These are phyloP conservation scores for Collybiopsis confluens DNA, from an alignment of 768 basidiomycete genomes.

Conservation along the genomic window DNA sequence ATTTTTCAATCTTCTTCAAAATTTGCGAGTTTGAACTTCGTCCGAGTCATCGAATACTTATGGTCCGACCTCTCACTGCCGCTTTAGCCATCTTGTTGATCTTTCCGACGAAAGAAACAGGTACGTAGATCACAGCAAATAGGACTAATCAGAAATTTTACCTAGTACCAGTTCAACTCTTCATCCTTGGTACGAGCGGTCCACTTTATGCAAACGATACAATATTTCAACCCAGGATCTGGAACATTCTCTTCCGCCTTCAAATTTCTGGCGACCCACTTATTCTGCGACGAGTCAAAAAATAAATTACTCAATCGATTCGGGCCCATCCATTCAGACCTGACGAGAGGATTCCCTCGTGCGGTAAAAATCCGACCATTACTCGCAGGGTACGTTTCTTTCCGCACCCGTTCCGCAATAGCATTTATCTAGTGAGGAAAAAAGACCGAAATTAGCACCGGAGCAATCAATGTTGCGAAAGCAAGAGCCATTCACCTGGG, in stretches of 20 bases:
- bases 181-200: background rate
- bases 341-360: constrained; percentile 1
- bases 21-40: no score
- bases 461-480: no score
- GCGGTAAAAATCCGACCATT: constrained; percentile 5
- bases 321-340: constrained; percentile 13
- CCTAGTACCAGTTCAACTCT: no score
- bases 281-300: background rate
- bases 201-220: constrained; percentile 1
- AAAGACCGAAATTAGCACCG: background rate
- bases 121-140: no score
- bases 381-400: background rate
- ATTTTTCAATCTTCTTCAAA: no score
- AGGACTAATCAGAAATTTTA: no score
- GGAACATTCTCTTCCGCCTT: background rate
- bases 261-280: background rate
- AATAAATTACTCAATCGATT: background rate
- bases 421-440: background rate
- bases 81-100: no score
- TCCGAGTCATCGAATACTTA: no score
- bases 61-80: no score
- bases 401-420: constrained; percentile 2
- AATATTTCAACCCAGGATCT: constrained; percentile 7
- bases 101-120: no score
- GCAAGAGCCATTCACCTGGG: constrained; percentile 8